Evolutionary conservation across 2,329 filamentous ascomycete genomes (phyloP), one percentile per base, ranked within the genome.

Genomic region (Hypocreales sp.): DNA sequence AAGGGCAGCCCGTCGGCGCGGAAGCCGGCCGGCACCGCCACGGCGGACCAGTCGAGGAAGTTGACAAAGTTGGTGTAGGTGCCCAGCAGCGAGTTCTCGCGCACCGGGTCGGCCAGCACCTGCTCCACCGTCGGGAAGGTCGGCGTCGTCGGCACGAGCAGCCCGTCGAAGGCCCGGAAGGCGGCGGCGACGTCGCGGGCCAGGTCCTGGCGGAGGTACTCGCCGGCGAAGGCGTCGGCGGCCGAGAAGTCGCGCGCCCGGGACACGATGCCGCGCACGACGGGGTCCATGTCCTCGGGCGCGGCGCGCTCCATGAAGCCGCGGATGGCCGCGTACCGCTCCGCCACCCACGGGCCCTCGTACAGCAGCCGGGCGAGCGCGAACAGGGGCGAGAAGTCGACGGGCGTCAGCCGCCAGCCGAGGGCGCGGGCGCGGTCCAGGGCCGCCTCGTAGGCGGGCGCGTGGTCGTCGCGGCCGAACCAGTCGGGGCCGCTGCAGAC

Each of bases 21-120:
- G 20, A 51, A 54, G 2, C 60, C 60, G 1, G 66, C 66, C 2
- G 65, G 64, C n/a, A 71, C 51, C 1, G 62, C 56, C 8, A 68
- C 37, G 3, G 60, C 65, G 21, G 60, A 61, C 37, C 71, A 55
- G 42, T 74, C 68, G 12, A 74, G 44, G 16, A 74, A 64, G 37
- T 74, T 74, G 11, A 61, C 70, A 39, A 65, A 72, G 39, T 72
- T 69, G 0, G 67, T 71, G 31, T 71, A 73, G 3, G 56, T 60
- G 5, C 67, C 65, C 5, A 71, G 40, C 4, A 55, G 44, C 4
- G 62, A 62, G 36, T 74, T 74, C 39, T 64, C 56, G 11, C 43
- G 46, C 14, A 74, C 53, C 0, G 68, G 68, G 22, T 69, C 60
- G 3, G 46, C 46, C 2, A 54, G 47, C 25, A 74, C 53, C 31